phyloP scores from a whole-genome alignment of 495 filamentous ascomycete genomes.

The Trichoderma gamsii region DNA sequence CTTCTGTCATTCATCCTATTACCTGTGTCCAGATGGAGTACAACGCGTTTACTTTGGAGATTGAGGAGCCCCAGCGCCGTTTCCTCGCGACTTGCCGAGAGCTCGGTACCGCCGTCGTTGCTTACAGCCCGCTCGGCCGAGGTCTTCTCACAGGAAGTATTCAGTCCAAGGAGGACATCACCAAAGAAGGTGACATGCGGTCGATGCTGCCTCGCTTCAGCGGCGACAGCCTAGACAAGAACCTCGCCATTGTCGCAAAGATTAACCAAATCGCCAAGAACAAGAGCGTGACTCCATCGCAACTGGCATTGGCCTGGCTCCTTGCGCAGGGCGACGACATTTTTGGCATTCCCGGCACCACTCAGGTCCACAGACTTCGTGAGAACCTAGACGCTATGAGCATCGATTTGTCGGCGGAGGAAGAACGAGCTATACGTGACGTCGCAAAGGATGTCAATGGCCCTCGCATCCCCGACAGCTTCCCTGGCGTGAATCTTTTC shows the following conservation, averaged over 20 bases:
- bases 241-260: constrained; percentile 40
- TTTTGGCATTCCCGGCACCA: constrained; percentile 55
- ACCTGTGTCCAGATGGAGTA: constrained; percentile 60
- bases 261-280: constrained; percentile 39
- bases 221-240: constrained; percentile 47
- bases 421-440: constrained; percentile 39
- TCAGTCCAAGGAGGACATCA: constrained; percentile 39
- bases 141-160: constrained; percentile 52
- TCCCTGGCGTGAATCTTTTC: not conserved
- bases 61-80: constrained; percentile 43
- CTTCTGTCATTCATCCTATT: constrained; percentile 54
- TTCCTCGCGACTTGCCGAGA: constrained; percentile 53
- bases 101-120: constrained; percentile 55
- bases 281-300: constrained; percentile 43
- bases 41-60: constrained; percentile 51
- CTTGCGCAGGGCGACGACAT: constrained; percentile 55
- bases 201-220: constrained; percentile 40
- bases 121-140: constrained; percentile 56
- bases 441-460: constrained; percentile 17
- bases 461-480: not conserved
- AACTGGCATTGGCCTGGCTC: constrained; percentile 55
- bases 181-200: constrained; percentile 41
- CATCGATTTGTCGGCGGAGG: constrained; percentile 35
- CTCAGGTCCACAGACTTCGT: constrained; percentile 41
- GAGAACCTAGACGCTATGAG: constrained; percentile 44